phyloP scores from a whole-genome alignment of 345 rosid genomes.

The Populus tremula region DNA sequence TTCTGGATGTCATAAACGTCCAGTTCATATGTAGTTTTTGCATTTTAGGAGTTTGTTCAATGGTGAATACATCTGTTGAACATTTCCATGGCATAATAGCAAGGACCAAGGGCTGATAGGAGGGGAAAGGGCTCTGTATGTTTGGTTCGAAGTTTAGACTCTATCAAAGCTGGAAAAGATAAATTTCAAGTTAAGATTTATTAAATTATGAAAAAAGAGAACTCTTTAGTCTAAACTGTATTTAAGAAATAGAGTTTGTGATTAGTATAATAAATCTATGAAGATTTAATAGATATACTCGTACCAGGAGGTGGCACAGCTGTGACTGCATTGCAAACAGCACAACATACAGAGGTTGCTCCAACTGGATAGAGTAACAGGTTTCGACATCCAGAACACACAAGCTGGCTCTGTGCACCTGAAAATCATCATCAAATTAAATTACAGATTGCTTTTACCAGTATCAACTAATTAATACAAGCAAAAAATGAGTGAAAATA shows the following conservation, averaged over 20 bases:
- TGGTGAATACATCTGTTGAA: not conserved
- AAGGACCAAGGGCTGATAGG: not conserved
- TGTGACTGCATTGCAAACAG: conserved; percentile 98
- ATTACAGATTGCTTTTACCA: not conserved
- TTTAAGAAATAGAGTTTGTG: not conserved
- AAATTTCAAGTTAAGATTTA: not conserved
- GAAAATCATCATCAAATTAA: not conserved
- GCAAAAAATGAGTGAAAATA: not conserved
- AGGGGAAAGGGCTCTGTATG: not conserved
- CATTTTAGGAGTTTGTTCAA: not conserved
- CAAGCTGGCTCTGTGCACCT: conserved; percentile 84
- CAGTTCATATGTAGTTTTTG: not conserved
- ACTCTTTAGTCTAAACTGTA: not conserved
- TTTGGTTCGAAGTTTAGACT: not conserved
- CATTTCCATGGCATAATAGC: not conserved
- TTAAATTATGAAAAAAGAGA: not conserved
- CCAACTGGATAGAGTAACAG: conserved; percentile 89
- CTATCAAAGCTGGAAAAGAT: not conserved
- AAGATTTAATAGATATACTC: not conserved
- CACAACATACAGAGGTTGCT: conserved; percentile 94
- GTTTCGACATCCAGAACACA: conserved; percentile 94
- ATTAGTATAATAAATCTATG: not conserved
- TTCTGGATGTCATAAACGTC: not conserved
- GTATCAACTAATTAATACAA: not conserved
- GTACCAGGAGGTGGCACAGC: conserved; percentile 93